phyloP scores from a whole-genome alignment of 108 stramenopile genomes.

The Schizochytrium sp. region DNA sequence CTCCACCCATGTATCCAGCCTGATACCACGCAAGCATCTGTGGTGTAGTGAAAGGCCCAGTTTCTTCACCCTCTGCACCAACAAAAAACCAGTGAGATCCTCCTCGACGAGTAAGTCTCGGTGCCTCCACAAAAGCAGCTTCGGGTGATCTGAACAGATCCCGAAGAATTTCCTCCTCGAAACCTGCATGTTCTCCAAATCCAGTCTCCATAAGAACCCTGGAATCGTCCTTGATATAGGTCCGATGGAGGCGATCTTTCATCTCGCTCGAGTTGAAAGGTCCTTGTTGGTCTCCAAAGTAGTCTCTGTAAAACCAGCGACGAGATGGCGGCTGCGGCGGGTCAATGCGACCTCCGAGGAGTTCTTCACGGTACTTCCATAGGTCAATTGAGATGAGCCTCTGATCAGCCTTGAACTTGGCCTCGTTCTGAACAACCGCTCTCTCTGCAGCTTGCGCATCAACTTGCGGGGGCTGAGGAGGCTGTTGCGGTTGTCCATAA shows the following conservation, averaged over 20 bases:
- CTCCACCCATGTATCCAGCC: conserved; percentile 33
- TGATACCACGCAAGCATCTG: conserved; percentile 48
- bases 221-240: conserved; percentile 32
- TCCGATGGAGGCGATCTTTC: background rate
- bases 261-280: conserved; percentile 49
- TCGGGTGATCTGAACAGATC: conserved; percentile 36
- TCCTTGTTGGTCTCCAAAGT: conserved; percentile 12
- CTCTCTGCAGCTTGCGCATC: background rate
- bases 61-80: conserved; percentile 1
- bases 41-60: conserved; percentile 20
- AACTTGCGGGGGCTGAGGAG: background rate
- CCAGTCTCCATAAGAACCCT: conserved; percentile 55
- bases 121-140: conserved; percentile 45
- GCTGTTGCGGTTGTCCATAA: background rate
- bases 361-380: conserved; percentile 54
- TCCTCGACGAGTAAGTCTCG: background rate
- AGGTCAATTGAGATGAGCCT: conserved; percentile 34
- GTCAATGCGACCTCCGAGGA: conserved; percentile 18
- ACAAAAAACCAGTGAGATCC: conserved; percentile 29
- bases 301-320: conserved; percentile 60
- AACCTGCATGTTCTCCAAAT: background rate
- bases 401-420: conserved; percentile 58
- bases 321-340: conserved; percentile 1
- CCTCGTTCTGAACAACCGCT: conserved; percentile 30
- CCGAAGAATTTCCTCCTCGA: conserved; percentile 23